A percentile compares a stretch with the other conserved stretches of the same genome.
Evolutionary conservation across 225 moss, liverwort and hornwort genomes (phyloP).

Genomic region (Neckera pumila): DNA sequence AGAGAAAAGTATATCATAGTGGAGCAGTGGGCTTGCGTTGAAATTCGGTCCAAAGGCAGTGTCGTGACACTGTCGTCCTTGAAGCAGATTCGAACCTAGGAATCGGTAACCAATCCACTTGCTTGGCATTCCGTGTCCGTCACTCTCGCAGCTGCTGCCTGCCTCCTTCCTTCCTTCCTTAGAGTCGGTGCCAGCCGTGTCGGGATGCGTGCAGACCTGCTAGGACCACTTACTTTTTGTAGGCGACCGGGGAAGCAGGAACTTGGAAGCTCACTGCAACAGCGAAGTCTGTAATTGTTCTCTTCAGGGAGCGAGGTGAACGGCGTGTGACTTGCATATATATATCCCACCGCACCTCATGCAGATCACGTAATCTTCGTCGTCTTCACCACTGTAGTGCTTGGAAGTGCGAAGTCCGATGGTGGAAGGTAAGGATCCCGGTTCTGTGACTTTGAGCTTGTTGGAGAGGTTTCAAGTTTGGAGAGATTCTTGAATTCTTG

Average conservation of each 20-base stretch:
- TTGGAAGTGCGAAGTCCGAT: not conserved
- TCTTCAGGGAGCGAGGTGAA: not conserved
- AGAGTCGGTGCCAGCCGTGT: not conserved
- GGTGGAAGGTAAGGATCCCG: not conserved
- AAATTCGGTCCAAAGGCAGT: no score
- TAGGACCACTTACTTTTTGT: not conserved
- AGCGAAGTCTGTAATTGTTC: not conserved
- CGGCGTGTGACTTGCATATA: not conserved
- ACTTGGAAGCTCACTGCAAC: no score
- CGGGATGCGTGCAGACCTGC: not conserved
- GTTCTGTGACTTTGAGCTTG: not conserved
- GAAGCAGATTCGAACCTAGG: not conserved
- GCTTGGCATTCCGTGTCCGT: not conserved
- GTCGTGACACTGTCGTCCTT: no score
- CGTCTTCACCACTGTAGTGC: not conserved
- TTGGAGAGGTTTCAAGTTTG: not conserved
- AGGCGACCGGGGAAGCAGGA: not conserved
- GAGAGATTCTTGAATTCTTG: not conserved
- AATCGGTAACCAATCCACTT: not conserved
- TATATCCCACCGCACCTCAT: no score
- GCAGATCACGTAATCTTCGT: not conserved
- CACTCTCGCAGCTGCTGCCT: not conserved
- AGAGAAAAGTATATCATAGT: no score
- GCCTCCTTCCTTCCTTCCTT: not conserved
- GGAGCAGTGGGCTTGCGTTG: no score